phyloP scores from a whole-genome alignment of 257 asterid species.

The Nicotiana tabacum region DNA sequence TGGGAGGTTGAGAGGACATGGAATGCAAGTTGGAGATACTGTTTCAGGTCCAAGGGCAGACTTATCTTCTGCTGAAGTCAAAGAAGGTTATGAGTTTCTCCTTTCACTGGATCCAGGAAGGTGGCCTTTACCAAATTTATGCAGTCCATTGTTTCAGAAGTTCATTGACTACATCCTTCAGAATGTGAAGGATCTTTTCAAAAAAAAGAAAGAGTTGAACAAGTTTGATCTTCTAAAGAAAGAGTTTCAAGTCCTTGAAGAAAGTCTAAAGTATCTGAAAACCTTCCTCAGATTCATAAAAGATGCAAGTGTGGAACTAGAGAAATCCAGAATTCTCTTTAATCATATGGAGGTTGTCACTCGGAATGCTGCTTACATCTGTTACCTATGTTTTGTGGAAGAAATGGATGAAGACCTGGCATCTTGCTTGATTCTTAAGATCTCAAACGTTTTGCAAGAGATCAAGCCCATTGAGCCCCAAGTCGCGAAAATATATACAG shows the following conservation, averaged over 20 bases:
- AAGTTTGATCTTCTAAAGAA: background rate
- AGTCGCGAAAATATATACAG: background rate
- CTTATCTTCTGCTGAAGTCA: background rate
- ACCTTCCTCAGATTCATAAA: background rate
- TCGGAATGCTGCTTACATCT: background rate
- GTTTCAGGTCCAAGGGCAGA: background rate
- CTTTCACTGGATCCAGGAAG: background rate
- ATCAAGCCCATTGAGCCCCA: background rate
- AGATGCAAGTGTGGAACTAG: background rate
- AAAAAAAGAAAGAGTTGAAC: background rate
- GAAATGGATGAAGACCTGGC: background rate
- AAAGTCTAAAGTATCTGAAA: background rate
- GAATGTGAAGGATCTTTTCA: background rate
- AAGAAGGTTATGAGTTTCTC: slow-evolving; percentile 5
- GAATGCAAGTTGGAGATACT: background rate
- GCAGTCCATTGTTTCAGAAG: background rate
- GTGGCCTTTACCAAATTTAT: background rate
- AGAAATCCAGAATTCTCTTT: background rate
- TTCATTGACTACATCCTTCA: too few species aligned
- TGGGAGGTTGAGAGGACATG: background rate
- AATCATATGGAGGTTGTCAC: background rate
- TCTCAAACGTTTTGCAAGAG: background rate
- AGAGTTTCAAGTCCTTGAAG: background rate
- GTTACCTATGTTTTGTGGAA: background rate
- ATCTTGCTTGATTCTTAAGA: background rate